These are phyloP conservation scores for Lipomyces oligophaga DNA, from an alignment of 805 yeast genomes.

Conservation along the genomic window DNA sequence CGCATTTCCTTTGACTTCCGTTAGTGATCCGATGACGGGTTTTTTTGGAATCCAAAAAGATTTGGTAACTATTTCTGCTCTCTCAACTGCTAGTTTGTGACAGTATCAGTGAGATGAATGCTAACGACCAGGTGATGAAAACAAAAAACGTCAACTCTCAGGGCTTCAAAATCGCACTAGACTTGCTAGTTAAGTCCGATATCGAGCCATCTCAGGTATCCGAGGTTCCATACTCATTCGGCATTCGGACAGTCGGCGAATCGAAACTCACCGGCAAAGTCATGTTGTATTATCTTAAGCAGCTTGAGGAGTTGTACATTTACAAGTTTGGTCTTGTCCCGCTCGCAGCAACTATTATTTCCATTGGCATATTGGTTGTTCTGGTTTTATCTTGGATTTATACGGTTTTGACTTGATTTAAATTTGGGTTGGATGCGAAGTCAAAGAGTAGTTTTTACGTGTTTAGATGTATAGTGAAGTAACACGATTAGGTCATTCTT, in stretches of 20 bases:
- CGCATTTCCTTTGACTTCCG: slow-evolving; percentile 50
- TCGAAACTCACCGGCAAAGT: slow-evolving; percentile 50
- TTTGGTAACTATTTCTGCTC: slow-evolving; percentile 34
- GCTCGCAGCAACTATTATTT: slow-evolving; percentile 2
- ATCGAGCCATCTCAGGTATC: slow-evolving; percentile 41
- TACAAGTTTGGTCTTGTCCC: slow-evolving; percentile 46
- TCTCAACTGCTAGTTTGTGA: not conserved
- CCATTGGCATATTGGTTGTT: too few species aligned
- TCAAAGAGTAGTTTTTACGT: too few species aligned
- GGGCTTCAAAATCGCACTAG: slow-evolving; percentile 52
- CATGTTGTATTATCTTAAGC: slow-evolving; percentile 47
- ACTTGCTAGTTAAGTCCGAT: slow-evolving; percentile 47
- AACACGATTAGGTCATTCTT: too few species aligned
- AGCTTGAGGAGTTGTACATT: slow-evolving; percentile 46
- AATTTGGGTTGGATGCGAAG: too few species aligned
- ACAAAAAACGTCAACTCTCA: slow-evolving; percentile 43
- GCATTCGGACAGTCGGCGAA: slow-evolving; percentile 54
- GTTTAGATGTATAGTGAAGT: too few species aligned
- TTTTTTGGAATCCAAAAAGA: slow-evolving; percentile 49
- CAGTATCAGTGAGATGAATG: not conserved
- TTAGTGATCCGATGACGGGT: slow-evolving; percentile 54
- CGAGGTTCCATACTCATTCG: slow-evolving; percentile 50
- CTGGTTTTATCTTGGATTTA: too few species aligned
- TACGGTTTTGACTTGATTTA: too few species aligned
- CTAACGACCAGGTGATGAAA: slow-evolving; percentile 18